These are phyloP conservation scores for Cyberlindnera saturnus DNA, from an alignment of 805 yeast genomes.

Conservation along the genomic window DNA sequence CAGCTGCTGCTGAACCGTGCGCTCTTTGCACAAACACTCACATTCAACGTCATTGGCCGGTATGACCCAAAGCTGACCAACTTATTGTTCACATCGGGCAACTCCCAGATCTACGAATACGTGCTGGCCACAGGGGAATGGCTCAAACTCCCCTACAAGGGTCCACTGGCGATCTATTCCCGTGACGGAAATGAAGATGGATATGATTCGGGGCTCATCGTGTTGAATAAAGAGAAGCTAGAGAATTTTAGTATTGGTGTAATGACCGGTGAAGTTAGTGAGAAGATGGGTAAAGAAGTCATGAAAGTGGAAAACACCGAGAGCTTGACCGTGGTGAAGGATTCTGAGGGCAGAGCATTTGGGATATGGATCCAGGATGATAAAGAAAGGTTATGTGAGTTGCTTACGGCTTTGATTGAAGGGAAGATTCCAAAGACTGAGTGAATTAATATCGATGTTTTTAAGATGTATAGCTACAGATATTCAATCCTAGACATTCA, in stretches of 20 bases:
- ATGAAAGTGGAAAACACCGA: constrained; percentile 66
- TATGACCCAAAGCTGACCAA: constrained; percentile 71
- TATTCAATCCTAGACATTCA: not conserved
- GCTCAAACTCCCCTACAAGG: constrained; percentile 65
- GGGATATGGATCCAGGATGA: constrained; percentile 80
- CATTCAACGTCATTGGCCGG: constrained; percentile 70
- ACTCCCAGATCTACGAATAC: constrained; percentile 65
- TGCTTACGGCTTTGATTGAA: constrained; percentile 26
- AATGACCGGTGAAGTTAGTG: constrained; percentile 46
- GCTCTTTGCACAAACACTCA: constrained; percentile 60
- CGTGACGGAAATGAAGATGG: constrained; percentile 33
- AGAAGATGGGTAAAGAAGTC: constrained; percentile 31
- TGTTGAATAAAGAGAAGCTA: constrained; percentile 62
- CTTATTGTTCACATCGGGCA: constrained; percentile 61
- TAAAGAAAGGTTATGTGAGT: constrained; percentile 50
- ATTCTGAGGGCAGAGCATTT: constrained; percentile 60
- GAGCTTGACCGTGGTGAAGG: constrained; percentile 63
- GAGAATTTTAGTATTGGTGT: constrained; percentile 70
- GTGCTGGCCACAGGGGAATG: constrained; percentile 49
- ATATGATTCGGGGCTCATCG: constrained; percentile 62
- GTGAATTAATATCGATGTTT: too few species aligned
- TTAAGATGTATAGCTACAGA: not conserved
- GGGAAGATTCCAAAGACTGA: constrained; percentile 1
- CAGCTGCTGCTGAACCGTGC: constrained; percentile 25
- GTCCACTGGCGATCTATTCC: constrained; percentile 61